Base-by-base conservation (phyloP, 306 rosid species). In the Rubus idaeus region DNA sequence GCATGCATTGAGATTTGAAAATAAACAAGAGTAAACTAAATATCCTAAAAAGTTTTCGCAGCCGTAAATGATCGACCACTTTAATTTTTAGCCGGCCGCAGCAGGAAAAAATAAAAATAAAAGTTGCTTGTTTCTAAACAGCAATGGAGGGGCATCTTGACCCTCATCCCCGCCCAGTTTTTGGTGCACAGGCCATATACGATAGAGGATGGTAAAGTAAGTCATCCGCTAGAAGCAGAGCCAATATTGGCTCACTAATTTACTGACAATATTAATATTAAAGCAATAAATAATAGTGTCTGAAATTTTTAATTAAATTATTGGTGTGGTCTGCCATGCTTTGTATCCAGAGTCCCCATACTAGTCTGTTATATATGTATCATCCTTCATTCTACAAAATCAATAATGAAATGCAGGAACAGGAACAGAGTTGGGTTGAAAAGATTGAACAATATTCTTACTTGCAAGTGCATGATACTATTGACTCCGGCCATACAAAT, bases 91-190 rank as follows among this genome's bases (percentile, higher is more conserved):
- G 14, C 37, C n/a, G 21, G 14, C 37, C n/a, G 21, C 16, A 42
- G 26, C 9, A 42, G 23, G 23, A 12, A 8, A n/a, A 35, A 47
- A 45, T 23, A 23, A 42, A 37, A 69, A 41, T 3, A 16, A 10
- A 21, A 76, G 10, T 53, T 26, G 5, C 18, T 58, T 67, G 26
- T 41, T 75, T 53, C 75, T 64, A 47, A 80, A 75, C 67, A 78
- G 80, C 66, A 83, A 68, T 82, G 73, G 71, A 85, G 86, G 75
- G 81, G 79, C 61, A 74, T 62, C 60, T 84, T 82, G 87, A 86
- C 87, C 71, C 69, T 41, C 78, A 41, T 17, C 10, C 7, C 16
- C 11, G 51, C 39, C n/a, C 41, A 1, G 20, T 17, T 73, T 12
- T 39, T 65, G 63, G 64, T 64, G 79, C 46, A 21, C 40, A 71